Evolutionary conservation across 169 alveolate species (phyloP), one percentile per base, ranked within the genome.

Genomic region (Ichthyophthirius multifiliis): DNA sequence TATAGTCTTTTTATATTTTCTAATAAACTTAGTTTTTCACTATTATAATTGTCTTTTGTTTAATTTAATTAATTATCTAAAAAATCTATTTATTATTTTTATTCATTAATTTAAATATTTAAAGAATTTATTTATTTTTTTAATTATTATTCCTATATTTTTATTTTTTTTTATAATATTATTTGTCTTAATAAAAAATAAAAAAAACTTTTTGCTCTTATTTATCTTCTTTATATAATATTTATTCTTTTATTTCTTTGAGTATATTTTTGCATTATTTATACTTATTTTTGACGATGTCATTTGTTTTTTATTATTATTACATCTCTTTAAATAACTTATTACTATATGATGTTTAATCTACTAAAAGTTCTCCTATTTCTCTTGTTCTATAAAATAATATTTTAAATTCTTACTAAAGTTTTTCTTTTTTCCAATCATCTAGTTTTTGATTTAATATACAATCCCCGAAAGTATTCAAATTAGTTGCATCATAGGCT

Each of bases 371-470:
- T 55, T 55, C 71, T 27, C 71, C 31, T 12, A 55, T 55, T 55
- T 55, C 71, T 55, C 71, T 55, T 55, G 71, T 55, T 55, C 31
- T 55, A 27, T 55, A 55, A 55, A 55, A 55, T 27, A 55, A 55
- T 5, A 34, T 27, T 9, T 55, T 55, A 9, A 27, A 55, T 23
- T 55, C 71, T n/a, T 55, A 27, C 31, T 55, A 34, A 13, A 55
- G 31, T 16, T 39, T 55, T 10, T 55, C 71, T 18, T 39, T 55
- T 27, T 55, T 55, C 71, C 71, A 55, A n/a, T 55, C 71, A 55
- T 55, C 71, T 4, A 55, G 23, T 27, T 55, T 55, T 27, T 55
- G 12, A 20, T 34, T 27, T 0, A 55, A 27, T 2, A 55, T 23
- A n/a, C 6, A 55, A 4, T 55, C 71, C 9, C 39, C 31, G 10